phyloP scores from a whole-genome alignment of 345 rosid genomes.

The Camelina hispida region DNA sequence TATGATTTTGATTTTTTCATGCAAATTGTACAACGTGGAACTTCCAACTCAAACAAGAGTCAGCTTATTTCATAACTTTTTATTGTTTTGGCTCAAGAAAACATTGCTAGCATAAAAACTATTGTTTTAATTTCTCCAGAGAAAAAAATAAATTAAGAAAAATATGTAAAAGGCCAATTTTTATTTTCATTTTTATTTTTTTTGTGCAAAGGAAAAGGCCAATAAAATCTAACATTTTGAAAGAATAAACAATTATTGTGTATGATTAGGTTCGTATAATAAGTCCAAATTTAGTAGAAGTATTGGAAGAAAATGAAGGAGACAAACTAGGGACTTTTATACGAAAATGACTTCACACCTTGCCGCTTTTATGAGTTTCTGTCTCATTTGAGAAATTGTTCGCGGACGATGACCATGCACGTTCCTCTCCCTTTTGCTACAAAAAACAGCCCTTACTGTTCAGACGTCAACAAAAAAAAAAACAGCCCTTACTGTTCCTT shows the following conservation, averaged over 20 bases:
- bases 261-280: constrained; percentile 4
- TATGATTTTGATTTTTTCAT: too few species aligned
- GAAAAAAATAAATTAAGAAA: too few species aligned
- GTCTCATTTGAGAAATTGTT: constrained; percentile 29
- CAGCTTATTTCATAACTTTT: too few species aligned
- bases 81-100: too few species aligned
- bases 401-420: constrained; percentile 32
- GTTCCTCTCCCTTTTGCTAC: constrained; percentile 1
- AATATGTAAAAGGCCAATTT: too few species aligned
- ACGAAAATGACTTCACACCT: constrained; percentile 19
- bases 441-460: background rate
- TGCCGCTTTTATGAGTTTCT: constrained; percentile 29
- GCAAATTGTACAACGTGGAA: too few species aligned
- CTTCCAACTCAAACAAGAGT: too few species aligned
- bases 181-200: too few species aligned
- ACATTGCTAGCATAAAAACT: too few species aligned
- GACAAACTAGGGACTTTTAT: background rate
- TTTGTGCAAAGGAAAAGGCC: too few species aligned
- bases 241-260: background rate
- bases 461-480: too few species aligned
- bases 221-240: background rate
- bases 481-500: background rate
- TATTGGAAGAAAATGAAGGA: constrained; percentile 10
- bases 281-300: background rate
- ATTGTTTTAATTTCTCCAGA: too few species aligned